Conservation (phyloP, 441 rosid genomes). For the Erysimum cheiri region DNA sequence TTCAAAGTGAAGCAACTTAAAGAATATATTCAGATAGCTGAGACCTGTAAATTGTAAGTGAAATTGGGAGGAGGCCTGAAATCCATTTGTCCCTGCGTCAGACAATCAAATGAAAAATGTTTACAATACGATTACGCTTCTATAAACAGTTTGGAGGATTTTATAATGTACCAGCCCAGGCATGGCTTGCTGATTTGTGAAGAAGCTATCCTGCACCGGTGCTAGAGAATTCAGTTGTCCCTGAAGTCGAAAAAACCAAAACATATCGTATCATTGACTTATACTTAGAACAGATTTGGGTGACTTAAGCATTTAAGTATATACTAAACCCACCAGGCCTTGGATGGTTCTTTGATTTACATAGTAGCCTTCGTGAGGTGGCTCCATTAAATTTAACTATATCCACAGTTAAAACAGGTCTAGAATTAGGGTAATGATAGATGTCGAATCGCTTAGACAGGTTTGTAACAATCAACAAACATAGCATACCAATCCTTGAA, state of each 20-base stretch:
- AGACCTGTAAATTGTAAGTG: conserved; percentile 71
- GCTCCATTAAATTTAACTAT: conserved; percentile 71
- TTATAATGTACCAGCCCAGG: conserved; percentile 56
- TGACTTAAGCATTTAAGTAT: conserved; percentile 4
- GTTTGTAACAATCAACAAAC: conserved; percentile 1
- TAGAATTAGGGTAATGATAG: conserved; percentile 18
- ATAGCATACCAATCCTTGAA: conserved; percentile 63
- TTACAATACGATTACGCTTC: conserved; percentile 24
- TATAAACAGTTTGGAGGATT: conserved; percentile 13
- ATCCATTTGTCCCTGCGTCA: conserved; percentile 65
- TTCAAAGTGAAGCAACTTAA: neutral
- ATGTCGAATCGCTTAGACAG: neutral
- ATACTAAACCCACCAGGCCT: conserved; percentile 53
- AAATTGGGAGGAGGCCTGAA: conserved; percentile 67
- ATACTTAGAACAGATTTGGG: neutral
- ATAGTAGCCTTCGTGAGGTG: conserved; percentile 69
- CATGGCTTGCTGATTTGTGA: conserved; percentile 54
- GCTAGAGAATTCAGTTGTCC: conserved; percentile 63
- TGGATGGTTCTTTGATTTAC: conserved; percentile 59
- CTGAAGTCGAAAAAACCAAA: conserved; percentile 44
- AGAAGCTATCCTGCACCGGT: conserved; percentile 57
- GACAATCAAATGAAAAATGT: conserved; percentile 8
- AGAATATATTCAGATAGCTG: neutral
- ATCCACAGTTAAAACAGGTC: conserved; percentile 42
- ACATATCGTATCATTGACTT: conserved; percentile 8